A percentile compares a stretch with the other conserved stretches of the same genome.
phyloP scores from a whole-genome alignment of 805 yeast species.

The Myxozyma sirexii region DNA sequence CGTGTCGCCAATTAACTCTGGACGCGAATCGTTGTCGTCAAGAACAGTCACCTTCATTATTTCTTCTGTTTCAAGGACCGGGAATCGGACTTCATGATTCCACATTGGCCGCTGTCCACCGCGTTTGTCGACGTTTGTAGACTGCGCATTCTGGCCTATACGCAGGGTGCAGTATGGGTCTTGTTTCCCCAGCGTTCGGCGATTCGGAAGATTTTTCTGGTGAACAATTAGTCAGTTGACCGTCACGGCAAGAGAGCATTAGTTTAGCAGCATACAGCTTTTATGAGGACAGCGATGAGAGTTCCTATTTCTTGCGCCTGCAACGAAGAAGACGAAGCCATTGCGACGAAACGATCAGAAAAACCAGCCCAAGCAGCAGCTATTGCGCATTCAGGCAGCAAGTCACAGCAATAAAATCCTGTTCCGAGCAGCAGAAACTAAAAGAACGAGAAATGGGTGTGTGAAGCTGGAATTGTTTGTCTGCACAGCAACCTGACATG shows the following conservation, averaged over 20 bases:
- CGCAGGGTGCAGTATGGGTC: slow-evolving; percentile 86
- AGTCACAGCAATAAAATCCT: not conserved
- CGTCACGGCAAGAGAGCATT: not conserved
- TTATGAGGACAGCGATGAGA: slow-evolving; percentile 72
- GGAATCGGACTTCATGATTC: slow-evolving; percentile 74
- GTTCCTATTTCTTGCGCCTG: slow-evolving; percentile 47
- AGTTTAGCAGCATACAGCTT: slow-evolving; percentile 49
- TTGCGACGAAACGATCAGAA: not conserved
- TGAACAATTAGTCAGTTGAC: not conserved
- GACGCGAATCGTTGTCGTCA: slow-evolving; percentile 75
- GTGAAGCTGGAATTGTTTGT: not conserved
- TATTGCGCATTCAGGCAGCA: too few relatives aligned
- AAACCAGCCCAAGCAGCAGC: too few relatives aligned
- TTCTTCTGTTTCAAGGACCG: slow-evolving; percentile 62
- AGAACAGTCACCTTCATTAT: slow-evolving; percentile 70
- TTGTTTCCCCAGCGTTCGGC: slow-evolving; percentile 86
- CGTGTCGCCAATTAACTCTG: slow-evolving; percentile 81
- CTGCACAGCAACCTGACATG: not conserved
- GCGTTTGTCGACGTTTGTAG: slow-evolving; percentile 73
- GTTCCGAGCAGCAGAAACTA: too few relatives aligned
- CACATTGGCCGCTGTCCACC: slow-evolving; percentile 96
- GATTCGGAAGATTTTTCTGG: slow-evolving; percentile 76
- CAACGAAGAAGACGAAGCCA: slow-evolving; percentile 1
- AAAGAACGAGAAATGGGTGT: not conserved
- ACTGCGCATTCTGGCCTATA: slow-evolving; percentile 77